Percentiles rank a stretch among this genome's conserved stretches.
These are phyloP conservation scores for Entomophthora muscae DNA, from an alignment of 371 early-diverging fungal genomes.

Conservation along the genomic window DNA sequence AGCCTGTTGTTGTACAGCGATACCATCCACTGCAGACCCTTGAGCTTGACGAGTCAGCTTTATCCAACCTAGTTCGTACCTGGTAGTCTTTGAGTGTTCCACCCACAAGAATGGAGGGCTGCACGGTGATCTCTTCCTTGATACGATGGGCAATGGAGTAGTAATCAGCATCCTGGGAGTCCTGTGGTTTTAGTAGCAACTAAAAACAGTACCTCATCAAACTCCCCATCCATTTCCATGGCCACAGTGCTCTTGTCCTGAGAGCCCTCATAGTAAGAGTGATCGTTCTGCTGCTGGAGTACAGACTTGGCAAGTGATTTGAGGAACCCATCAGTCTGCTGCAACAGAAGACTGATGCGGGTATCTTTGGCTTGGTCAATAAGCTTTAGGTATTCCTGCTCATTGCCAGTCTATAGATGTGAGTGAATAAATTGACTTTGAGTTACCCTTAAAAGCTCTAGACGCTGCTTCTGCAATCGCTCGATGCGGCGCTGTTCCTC, in stretches of 20 bases:
- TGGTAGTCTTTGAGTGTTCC: conserved; percentile 94
- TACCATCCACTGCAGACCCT: conserved; percentile 33
- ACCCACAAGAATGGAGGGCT: conserved; percentile 66
- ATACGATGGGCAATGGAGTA: conserved; percentile 72
- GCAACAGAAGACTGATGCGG: conserved; percentile 68
- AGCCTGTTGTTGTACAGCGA: conserved; percentile 89
- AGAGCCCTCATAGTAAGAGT: conserved; percentile 21
- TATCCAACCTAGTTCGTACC: conserved; percentile 93
- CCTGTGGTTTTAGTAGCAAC: conserved; percentile 18
- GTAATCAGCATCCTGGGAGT: conserved; percentile 53
- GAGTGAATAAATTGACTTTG: background rate
- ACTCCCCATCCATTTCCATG: conserved; percentile 27
- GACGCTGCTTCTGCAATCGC: conserved; percentile 74
- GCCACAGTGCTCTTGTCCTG: conserved; percentile 8
- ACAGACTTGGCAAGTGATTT: conserved; percentile 60
- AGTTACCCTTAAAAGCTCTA: conserved; percentile 61
- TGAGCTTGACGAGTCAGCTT: background rate
- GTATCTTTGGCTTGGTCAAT: conserved; percentile 88
- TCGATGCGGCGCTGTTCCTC: conserved; percentile 76
- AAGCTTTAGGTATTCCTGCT: conserved; percentile 84
- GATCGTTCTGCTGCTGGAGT: conserved; percentile 53
- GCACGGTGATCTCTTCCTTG: conserved; percentile 49
- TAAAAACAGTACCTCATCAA: too few relatives aligned
- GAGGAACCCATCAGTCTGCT: conserved; percentile 76
- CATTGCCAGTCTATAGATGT: conserved; percentile 69